Evolutionary conservation across 2,329 filamentous ascomycete genomes (phyloP), one percentile per base, ranked within the genome.

Genomic region (Sphaerulina vaccinii): DNA sequence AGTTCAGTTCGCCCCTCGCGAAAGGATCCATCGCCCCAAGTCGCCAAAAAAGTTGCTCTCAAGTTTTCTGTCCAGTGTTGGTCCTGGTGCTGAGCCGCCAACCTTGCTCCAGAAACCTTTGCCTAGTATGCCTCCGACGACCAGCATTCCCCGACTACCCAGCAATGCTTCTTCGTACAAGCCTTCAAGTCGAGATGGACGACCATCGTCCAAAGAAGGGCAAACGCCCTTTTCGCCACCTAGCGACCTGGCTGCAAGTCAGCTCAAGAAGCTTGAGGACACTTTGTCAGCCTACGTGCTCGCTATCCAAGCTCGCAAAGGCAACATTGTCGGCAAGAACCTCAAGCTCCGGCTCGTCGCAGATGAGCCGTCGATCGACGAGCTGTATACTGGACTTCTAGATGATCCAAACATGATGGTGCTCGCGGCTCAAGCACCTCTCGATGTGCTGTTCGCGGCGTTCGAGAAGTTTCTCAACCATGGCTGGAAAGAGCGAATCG

Each of bases 401-500:
- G 90, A 96, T 67, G 87, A 87, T 58, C 88, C 90, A 0, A 86
- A 83, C 46, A 90, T 89, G 63, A 79, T 88, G 57, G 87, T 95
- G 47, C 76, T 84, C 8, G 83, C 88, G 1, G 80, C 84, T 0
- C 90, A 96, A 53, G 79, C 88, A 7, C 81, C 85, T 2, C 83
- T 92, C 7, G 90, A 96, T 64, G 84, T 92, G 16, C 79, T 97
- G 4, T 95, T 96, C 65, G 87, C 88, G 21, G 87, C 91, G 0
- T 97, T 96, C 67, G 91, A 96, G 68, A 96, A 95, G 56, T 97
- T 96, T 62, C 75, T 96, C 54, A 84, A 84, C 52, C 85, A 90
- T 57, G 90, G 88, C 10, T 97, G 92, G 92, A 84, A 81, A 53
- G 87, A 92, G 59, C 86, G 89, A 62, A 90, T 96, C 78, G 92